phyloP scores from a whole-genome alignment of 768 basidiomycete genomes.

The Lentinula sp. region DNA sequence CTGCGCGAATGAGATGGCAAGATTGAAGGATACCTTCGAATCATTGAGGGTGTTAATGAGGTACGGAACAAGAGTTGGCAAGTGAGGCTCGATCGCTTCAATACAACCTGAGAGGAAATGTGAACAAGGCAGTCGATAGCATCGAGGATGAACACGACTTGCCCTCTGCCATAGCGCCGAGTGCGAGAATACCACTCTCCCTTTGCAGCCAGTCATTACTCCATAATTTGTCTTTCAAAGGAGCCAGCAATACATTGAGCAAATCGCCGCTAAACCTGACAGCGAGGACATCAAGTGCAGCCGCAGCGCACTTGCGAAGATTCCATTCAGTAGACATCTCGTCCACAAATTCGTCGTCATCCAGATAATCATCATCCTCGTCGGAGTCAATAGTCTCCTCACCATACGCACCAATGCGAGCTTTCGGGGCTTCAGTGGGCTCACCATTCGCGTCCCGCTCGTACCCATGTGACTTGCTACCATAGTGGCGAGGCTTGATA shows the following conservation, averaged over 20 bases:
- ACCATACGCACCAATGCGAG: conserved; percentile 61
- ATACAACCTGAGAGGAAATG: conserved; percentile 70
- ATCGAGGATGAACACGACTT: conserved; percentile 14
- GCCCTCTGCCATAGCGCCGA: conserved; percentile 99
- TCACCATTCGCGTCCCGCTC: conserved; percentile 60
- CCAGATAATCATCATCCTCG: conserved; percentile 83
- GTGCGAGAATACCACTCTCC: conserved; percentile 91
- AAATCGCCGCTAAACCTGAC: conserved; percentile 90
- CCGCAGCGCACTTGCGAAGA: conserved; percentile 94
- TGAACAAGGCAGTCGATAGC: not conserved
- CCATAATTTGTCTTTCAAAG: conserved; percentile 92
- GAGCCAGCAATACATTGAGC: conserved; percentile 80
- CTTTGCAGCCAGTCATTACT: conserved; percentile 88
- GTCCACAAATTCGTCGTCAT: conserved; percentile 91
- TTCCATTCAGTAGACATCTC: conserved; percentile 99
- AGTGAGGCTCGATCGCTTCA: conserved; percentile 89
- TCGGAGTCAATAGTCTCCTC: conserved; percentile 81
- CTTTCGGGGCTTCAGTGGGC: conserved; percentile 27
- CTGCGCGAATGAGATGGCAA: not conserved
- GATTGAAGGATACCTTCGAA: conserved; percentile 60
- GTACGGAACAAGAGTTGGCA: conserved; percentile 91
- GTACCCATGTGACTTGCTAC: conserved; percentile 76
- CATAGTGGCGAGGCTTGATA: conserved; percentile 94
- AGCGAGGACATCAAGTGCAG: conserved; percentile 93
- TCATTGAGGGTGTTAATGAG: conserved; percentile 87